Base-by-base conservation (phyloP, 2,329 filamentous ascomycete genomes). In the Septoria petroselini region DNA sequence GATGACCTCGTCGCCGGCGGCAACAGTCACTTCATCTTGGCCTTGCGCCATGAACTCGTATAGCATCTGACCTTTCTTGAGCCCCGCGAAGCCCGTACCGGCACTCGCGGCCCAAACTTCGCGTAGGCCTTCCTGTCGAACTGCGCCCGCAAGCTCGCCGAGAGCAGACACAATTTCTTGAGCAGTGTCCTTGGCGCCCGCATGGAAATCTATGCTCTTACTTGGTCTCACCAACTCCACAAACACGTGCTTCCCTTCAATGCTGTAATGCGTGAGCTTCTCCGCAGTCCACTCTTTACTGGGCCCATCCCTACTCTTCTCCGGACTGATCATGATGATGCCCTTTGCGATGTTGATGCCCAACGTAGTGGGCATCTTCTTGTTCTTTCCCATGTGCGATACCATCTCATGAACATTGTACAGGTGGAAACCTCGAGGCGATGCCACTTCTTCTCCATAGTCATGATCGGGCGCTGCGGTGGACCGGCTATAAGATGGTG, bases 361-460 rank as follows among this genome's bases (percentile, higher is more conserved):
- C 30, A 97, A 71, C 0, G 88, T 95, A n/a, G 90, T 95, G 1
- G 91, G 90, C 88, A 96, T 93, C 73, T 97, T 97, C 76, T 95
- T 95, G 64, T 88, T 86, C 74, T 95, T 95, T 49, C 91, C 91
- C 82, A 95, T 91, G 37, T 93, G 83, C n/a, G 90, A 91, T 3
- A 95, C 82, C 86, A 95, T 95, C 71, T 97, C 91, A 66, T 91
- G 95, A 62, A 97, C 91, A 62, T 95, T 96, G 72, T 96, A 97
- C 69, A 97, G 77, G 65, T 94, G 91, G 65, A 91, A 97, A 1
- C 88, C 88, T 14, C 88, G 87, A 4, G 88, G 87, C 1, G 85
- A 84, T 23, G 62, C 60, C 11, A 69, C 62, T 17, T 48, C 37
- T 18, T 76, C 73, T 41, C 76, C 71, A 49, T 76, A 72, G 12